Percentiles rank a stretch among this genome's conserved stretches.
These are phyloP conservation scores for Diaporthe helianthi DNA, from an alignment of 2,329 filamentous ascomycete genomes.

Conservation along the genomic window DNA sequence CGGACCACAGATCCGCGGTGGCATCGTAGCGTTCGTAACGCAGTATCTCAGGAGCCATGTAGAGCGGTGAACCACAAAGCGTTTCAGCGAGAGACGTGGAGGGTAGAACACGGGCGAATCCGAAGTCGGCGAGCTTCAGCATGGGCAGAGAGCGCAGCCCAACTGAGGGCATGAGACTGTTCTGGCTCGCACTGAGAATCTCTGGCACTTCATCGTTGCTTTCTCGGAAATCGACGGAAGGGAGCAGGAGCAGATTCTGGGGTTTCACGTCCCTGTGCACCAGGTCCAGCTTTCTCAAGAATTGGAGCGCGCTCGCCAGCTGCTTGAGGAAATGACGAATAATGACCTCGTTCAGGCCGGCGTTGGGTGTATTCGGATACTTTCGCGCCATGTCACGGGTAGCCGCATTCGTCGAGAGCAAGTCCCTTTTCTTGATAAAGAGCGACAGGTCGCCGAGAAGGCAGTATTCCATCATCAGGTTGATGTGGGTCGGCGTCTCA, in stretches of 20 bases:
- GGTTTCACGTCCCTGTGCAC: conserved; percentile 98
- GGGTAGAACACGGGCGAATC: conserved; percentile 93
- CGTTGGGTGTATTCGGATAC: conserved; percentile 83
- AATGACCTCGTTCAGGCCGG: conserved; percentile 95
- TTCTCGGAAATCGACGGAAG: conserved; percentile 75
- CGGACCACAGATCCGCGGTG: conserved; percentile 96
- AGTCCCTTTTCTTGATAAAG: conserved; percentile 94
- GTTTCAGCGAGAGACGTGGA: conserved; percentile 93
- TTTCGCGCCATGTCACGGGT: conserved; percentile 91
- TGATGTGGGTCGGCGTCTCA: conserved; percentile 86
- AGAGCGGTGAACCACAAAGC: conserved; percentile 92
- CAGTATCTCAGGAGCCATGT: conserved; percentile 98
- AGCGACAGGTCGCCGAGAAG: conserved; percentile 92
- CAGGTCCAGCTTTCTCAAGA: conserved; percentile 82
- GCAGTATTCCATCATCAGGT: conserved; percentile 98
- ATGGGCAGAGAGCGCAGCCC: conserved; percentile 88
- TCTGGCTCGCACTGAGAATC: conserved; percentile 77
- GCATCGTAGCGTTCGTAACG: conserved; percentile 97
- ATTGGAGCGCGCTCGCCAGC: conserved; percentile 88
- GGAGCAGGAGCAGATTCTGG: conserved; percentile 91
- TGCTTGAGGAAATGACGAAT: conserved; percentile 96
- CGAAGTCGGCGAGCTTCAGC: conserved; percentile 98
- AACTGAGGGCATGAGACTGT: conserved; percentile 80
- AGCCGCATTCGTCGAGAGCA: conserved; percentile 78
- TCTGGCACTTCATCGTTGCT: conserved; percentile 68